Percentiles rank a stretch among this genome's conserved stretches.
These are phyloP conservation scores for Lasiodiplodia sp. DNA, from an alignment of 2,329 filamentous ascomycete genomes.

Conservation along the genomic window DNA sequence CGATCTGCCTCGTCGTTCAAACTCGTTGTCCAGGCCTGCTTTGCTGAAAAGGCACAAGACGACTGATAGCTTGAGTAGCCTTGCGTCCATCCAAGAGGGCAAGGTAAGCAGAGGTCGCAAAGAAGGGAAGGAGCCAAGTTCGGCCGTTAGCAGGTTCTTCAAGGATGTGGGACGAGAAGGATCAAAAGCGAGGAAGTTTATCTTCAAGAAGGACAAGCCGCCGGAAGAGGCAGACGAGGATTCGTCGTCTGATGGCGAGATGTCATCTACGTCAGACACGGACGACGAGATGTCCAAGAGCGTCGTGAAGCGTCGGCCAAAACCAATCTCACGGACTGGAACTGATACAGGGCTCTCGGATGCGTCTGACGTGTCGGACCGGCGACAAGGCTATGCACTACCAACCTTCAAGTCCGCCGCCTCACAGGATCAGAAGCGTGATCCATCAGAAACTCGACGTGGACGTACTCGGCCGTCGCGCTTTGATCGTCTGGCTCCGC, in stretches of 20 bases:
- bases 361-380: conserved; percentile 9
- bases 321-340: conserved; percentile 7
- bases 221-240: conserved; percentile 39
- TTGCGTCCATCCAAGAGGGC: conserved; percentile 40
- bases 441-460: conserved; percentile 32
- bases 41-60: conserved; percentile 40
- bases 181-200: conserved; percentile 66
- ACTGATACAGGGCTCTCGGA: conserved; percentile 21
- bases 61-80: conserved; percentile 47
- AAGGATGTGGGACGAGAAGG: conserved; percentile 74
- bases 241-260: conserved; percentile 49
- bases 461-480: conserved; percentile 50
- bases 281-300: conserved; percentile 40
- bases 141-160: conserved; percentile 75
- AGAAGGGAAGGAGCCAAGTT: conserved; percentile 52
- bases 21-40: conserved; percentile 1
- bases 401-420: conserved; percentile 26
- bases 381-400: conserved; percentile 16
- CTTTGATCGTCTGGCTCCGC: conserved; percentile 56
- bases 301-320: conserved; percentile 8
- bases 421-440: conserved; percentile 6
- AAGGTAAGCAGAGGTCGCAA: conserved; percentile 32
- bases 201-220: conserved; percentile 64
- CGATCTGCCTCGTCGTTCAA: conserved; percentile 10
- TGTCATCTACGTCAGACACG: conserved; percentile 54